Base-by-base conservation (phyloP, 129 eudicot genomes). In the Saposhnikovia divaricata region DNA sequence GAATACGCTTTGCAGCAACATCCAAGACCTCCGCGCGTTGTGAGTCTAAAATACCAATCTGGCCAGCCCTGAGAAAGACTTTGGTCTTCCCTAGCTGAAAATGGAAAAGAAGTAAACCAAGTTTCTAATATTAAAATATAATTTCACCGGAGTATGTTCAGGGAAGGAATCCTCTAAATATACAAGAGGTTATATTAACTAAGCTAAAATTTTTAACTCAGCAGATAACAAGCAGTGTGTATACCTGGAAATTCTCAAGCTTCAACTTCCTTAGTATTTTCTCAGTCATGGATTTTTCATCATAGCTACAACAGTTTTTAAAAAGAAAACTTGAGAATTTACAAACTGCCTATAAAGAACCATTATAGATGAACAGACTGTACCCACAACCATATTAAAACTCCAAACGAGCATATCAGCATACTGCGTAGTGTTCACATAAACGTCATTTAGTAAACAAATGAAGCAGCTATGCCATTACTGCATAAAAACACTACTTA, bases 11-110 rank as follows among this genome's bases (percentile, higher is more conserved):
- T 61, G 96, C 97, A 85, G 99, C 92, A 77, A 83, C 77, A 84
- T 95, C 97, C 85, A 95, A 87, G 82, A 92, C 97, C 84, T 85
- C 97, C 5, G 96, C 91, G 42, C 99, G 93, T 79, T 90, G 92
- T 43, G 94, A 84, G 84, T 95, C 99, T 82, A 95, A 79, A 51
- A 95, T 87, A 82, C 94, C 99, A 46, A 95, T 95, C 87, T 95
- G 99, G 63, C 99, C 99, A 69, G 99, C 97, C 84, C 99, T 87
- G 37, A 95, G 93, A 72, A 95, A 95, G 75, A 95, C 97, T 89
- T 95, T 95, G 55, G 93, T 89, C 84, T 87, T 95, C 47, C 99
- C 99, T 84, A 95, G 80, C 99, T 95, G 87, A 63, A 80, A 53
- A 79, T 16, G 37, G 2, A 75, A 25, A 19, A 78, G 50, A 82